Conservation (phyloP, 805 yeast species). For the Maudiozyma saulgeensis region DNA sequence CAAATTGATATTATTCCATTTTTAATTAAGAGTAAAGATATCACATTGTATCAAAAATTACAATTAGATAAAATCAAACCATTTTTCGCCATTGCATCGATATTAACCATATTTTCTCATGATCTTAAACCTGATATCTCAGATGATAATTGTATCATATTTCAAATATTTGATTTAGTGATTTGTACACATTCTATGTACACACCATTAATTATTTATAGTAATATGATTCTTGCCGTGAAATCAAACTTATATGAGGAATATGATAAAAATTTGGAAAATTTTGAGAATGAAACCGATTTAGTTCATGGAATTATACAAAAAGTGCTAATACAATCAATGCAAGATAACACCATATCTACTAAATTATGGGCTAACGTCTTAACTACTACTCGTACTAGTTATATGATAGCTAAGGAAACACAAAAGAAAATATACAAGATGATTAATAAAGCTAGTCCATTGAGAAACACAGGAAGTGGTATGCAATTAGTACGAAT, state of each 20-base stretch:
- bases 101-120: constrained; percentile 73
- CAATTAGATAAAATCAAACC: constrained; percentile 41
- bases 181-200: constrained; percentile 48
- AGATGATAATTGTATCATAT: constrained; percentile 29
- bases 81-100: constrained; percentile 62
- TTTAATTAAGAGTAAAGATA: constrained; percentile 43
- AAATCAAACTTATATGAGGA: constrained; percentile 36
- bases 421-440: constrained; percentile 3
- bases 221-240: constrained; percentile 39
- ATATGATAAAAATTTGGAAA: constrained; percentile 11
- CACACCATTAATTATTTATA: constrained; percentile 51
- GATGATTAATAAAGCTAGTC: constrained; percentile 21
- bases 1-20: constrained; percentile 61
- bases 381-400: constrained; percentile 4
- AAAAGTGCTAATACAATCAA: constrained; percentile 25
- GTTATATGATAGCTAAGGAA: constrained; percentile 1
- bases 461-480: constrained; percentile 22
- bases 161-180: constrained; percentile 60
- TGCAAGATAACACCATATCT: neutral
- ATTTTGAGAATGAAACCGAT: constrained; percentile 29
- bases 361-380: constrained; percentile 1
- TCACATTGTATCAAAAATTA: constrained; percentile 29
- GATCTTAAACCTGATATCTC: constrained; percentile 34
- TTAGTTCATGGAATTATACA: constrained; percentile 34
- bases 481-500: constrained; percentile 3